Conservation (phyloP, 1,139 yeast species). For the Blastobotrys malaysiensis region DNA sequence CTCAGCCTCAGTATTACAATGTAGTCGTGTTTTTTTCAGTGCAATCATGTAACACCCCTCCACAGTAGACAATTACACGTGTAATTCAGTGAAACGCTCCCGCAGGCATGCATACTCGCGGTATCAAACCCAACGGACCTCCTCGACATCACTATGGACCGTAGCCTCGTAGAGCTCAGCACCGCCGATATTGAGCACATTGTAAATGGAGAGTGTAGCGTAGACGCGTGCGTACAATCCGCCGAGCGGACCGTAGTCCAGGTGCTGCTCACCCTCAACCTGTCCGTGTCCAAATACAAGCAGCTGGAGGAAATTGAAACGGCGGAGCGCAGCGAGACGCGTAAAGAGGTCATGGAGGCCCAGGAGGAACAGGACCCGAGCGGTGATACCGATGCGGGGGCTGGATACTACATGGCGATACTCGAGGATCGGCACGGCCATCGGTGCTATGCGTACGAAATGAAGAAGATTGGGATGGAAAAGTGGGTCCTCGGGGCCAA, state of each 20-base stretch:
- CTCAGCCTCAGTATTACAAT: no score
- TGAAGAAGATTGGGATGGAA: constrained; percentile 11
- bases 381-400: background rate
- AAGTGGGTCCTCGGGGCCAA: background rate
- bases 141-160: no score
- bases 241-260: constrained; percentile 15
- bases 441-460: constrained; percentile 25
- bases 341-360: constrained; percentile 5
- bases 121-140: no score
- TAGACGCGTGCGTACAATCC: background rate
- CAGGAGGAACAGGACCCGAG: constrained; percentile 6
- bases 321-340: constrained; percentile 2
- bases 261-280: constrained; percentile 20
- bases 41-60: no score
- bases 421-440: constrained; percentile 23
- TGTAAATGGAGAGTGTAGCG: background rate
- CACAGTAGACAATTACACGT: no score
- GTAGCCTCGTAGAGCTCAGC: background rate
- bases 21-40: no score
- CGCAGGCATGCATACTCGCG: no score
- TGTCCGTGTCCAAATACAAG: constrained; percentile 21
- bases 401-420: background rate
- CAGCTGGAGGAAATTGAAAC: constrained; percentile 13
- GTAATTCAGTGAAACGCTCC: no score
- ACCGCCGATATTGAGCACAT: background rate